phyloP scores from a whole-genome alignment of 176 grass and related monocot species.

The Oryza punctata region DNA sequence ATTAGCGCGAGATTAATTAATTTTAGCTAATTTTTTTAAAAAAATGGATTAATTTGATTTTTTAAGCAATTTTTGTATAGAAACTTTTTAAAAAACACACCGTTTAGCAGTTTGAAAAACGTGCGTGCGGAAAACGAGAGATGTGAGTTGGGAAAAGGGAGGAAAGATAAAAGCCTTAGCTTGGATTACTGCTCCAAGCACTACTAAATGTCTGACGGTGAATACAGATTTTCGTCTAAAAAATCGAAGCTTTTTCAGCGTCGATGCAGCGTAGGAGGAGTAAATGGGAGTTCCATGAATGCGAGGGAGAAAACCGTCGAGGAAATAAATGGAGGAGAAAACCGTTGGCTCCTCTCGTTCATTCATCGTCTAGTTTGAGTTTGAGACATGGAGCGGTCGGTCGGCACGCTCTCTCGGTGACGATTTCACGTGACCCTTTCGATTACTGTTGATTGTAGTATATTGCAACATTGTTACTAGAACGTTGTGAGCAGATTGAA shows the following conservation, averaged over 20 bases:
- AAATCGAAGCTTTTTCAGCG: neutral
- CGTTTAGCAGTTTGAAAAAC: no score
- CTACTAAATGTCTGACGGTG: neutral
- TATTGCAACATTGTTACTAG: neutral
- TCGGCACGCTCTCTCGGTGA: neutral
- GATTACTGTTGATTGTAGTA: neutral
- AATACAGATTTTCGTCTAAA: neutral
- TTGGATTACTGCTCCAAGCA: neutral
- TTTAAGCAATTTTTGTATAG: no score
- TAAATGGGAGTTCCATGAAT: neutral
- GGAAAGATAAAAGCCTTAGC: no score
- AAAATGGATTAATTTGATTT: no score
- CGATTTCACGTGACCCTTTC: conserved; percentile 24
- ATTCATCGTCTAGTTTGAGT: neutral
- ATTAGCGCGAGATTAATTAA: no score
- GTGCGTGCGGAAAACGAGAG: no score
- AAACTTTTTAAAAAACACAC: no score
- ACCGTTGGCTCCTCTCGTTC: neutral
- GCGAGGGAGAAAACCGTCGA: neutral
- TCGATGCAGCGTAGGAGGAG: neutral
- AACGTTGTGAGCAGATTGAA: neutral
- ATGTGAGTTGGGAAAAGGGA: no score
- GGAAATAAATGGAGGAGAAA: conserved; percentile 12
- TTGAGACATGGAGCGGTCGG: neutral
- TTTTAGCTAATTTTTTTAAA: no score